Conservation (phyloP, 1,139 yeast genomes). For the Sugiyamaella paludigena region DNA sequence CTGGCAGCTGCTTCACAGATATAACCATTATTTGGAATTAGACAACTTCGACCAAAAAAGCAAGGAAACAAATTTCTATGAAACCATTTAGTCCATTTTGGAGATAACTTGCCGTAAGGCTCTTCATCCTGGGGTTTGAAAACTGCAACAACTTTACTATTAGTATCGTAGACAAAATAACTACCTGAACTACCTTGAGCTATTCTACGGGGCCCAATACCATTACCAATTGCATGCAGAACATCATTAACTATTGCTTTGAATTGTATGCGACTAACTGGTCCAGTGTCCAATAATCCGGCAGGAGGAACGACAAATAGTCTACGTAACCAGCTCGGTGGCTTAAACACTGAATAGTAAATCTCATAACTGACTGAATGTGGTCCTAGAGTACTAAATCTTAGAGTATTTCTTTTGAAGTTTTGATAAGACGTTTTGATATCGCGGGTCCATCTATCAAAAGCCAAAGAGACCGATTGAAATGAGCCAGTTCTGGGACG, state of each 20-base stretch:
- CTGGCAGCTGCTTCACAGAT: slow-evolving; percentile 73
- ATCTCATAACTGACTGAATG: slow-evolving; percentile 28
- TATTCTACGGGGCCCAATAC: slow-evolving; percentile 50
- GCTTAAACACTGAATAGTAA: slow-evolving; percentile 52
- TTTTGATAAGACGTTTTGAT: slow-evolving; percentile 1
- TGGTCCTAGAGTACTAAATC: background rate
- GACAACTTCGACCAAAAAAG: slow-evolving; percentile 70
- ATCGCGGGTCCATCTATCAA: slow-evolving; percentile 2
- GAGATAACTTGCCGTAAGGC: slow-evolving; percentile 75
- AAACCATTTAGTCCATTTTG: slow-evolving; percentile 80
- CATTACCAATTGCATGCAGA: slow-evolving; percentile 44
- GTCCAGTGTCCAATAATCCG: slow-evolving; percentile 38
- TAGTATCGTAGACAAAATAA: slow-evolving; percentile 52
- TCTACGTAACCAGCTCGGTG: slow-evolving; percentile 11
- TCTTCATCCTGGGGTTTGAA: slow-evolving; percentile 82
- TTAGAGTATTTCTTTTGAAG: background rate
- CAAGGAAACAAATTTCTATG: slow-evolving; percentile 75
- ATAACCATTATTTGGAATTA: slow-evolving; percentile 72
- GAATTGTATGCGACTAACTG: slow-evolving; percentile 38
- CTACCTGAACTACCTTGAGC: slow-evolving; percentile 71
- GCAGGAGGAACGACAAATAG: slow-evolving; percentile 30
- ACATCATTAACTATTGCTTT: slow-evolving; percentile 43
- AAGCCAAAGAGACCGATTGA: background rate
- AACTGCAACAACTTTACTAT: slow-evolving; percentile 49
- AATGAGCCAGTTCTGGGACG: too few species aligned